Conservation (phyloP, 2,329 filamentous ascomycete genomes). For the Talaromyces pinophilus region DNA sequence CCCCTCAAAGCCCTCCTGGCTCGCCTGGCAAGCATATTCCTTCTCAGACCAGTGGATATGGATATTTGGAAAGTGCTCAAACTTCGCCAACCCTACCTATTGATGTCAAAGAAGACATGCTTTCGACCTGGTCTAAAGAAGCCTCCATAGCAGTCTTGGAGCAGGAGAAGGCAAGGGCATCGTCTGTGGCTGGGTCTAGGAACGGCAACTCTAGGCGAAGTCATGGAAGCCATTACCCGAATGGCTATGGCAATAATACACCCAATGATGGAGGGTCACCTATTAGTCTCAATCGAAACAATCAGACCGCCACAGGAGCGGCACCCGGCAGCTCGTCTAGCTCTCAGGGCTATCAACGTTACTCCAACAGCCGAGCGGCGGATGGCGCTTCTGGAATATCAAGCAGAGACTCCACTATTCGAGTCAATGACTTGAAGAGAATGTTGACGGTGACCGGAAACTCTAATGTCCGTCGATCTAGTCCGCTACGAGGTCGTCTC, state of each 20-base stretch:
- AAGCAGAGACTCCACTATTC: constrained; percentile 48
- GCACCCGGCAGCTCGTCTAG: constrained; percentile 29
- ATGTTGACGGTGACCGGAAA: constrained; percentile 48
- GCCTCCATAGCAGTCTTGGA: constrained; percentile 67
- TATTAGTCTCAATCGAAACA: constrained; percentile 26
- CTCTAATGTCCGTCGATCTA: constrained; percentile 39
- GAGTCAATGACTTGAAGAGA: constrained; percentile 51
- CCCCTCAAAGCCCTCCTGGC: constrained; percentile 67
- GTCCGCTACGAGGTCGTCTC: constrained; percentile 46
- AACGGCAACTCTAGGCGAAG: constrained; percentile 54
- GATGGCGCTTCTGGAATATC: constrained; percentile 39
- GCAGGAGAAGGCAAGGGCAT: constrained; percentile 66
- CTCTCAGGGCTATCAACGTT: constrained; percentile 36
- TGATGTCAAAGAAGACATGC: constrained; percentile 71
- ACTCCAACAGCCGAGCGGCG: constrained; percentile 40
- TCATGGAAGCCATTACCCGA: constrained; percentile 32
- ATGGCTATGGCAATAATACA: constrained; percentile 37
- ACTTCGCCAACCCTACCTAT: constrained; percentile 62
- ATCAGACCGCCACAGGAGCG: constrained; percentile 26
- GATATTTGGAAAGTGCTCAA: constrained; percentile 42
- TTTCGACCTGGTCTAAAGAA: constrained; percentile 78
- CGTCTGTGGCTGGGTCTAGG: constrained; percentile 74
- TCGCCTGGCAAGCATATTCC: constrained; percentile 68
- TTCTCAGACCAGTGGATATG: constrained; percentile 61
- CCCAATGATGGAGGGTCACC: constrained; percentile 32